phyloP scores from a whole-genome alignment of 495 filamentous ascomycete species.

The Elaphomyces granulatus region DNA sequence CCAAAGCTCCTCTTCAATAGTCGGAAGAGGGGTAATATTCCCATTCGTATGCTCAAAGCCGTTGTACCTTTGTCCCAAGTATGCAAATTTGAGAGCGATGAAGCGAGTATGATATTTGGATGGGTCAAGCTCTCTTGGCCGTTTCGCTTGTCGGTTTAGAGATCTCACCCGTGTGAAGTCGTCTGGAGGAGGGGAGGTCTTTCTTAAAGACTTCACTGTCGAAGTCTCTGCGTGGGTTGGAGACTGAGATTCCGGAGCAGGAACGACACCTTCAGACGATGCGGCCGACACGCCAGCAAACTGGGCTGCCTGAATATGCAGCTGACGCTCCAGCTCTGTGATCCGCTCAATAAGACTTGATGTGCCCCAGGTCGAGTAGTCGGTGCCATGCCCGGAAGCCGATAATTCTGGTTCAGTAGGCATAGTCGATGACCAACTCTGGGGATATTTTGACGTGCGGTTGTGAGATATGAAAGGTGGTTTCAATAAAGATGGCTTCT shows the following conservation, averaged over 20 bases:
- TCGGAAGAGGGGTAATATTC: slow-evolving; percentile 51
- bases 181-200: slow-evolving; percentile 11
- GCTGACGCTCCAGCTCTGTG: slow-evolving; percentile 45
- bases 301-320: slow-evolving; percentile 33
- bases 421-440: no score
- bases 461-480: no score
- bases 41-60: slow-evolving; percentile 72
- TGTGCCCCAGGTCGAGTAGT: slow-evolving; percentile 50
- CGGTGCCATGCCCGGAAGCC: slow-evolving; percentile 10
- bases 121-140: slow-evolving; percentile 48
- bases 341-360: slow-evolving; percentile 52
- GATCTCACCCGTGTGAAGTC: slow-evolving; percentile 18
- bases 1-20: slow-evolving; percentile 86
- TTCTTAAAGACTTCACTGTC: slow-evolving; percentile 7
- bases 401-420: no score
- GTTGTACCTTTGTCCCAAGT: slow-evolving; percentile 79
- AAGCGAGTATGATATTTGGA: slow-evolving; percentile 67
- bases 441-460: no score
- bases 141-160: slow-evolving; percentile 19
- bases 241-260: slow-evolving; percentile 2
- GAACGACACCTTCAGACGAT: slow-evolving; percentile 3
- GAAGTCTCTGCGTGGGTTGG: background rate
- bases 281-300: slow-evolving; percentile 15
- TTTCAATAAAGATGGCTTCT: no score
- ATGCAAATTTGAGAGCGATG: slow-evolving; percentile 87